Percentiles rank a stretch among this genome's conserved stretches.
Evolutionary conservation across 148 eudicot species (phyloP).

Genomic region (Spergularia marina): DNA sequence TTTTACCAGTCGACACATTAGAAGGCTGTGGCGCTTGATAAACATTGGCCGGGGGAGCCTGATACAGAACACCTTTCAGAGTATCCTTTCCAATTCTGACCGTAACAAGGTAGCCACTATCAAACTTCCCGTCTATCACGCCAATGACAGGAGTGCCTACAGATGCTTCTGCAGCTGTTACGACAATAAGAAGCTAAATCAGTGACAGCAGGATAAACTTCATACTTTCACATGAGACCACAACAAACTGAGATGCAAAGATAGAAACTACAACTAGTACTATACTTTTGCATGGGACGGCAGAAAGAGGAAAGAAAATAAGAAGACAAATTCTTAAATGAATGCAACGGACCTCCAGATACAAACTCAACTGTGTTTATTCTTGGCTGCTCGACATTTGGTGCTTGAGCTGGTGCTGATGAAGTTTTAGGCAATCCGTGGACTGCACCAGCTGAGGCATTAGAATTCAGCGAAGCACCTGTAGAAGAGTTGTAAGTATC

Average conservation of each 20-base stretch:
- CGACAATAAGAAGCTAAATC: conserved; percentile 7
- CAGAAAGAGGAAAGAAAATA: neutral
- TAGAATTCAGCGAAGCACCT: conserved; percentile 47
- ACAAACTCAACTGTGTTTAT: conserved; percentile 26
- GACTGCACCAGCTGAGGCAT: conserved; percentile 34
- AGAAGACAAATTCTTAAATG: neutral
- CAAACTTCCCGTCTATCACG: conserved; percentile 93
- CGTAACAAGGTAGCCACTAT: conserved; percentile 88
- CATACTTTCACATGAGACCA: neutral
- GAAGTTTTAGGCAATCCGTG: conserved; percentile 31
- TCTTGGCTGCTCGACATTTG: conserved; percentile 29
- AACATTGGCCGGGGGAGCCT: conserved; percentile 31
- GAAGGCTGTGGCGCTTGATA: conserved; percentile 23
- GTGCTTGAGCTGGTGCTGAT: conserved; percentile 27
- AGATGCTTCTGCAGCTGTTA: conserved; percentile 33
- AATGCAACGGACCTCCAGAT: conserved; percentile 45
- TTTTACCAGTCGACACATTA: conserved; percentile 10
- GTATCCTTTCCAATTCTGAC: conserved; percentile 70
- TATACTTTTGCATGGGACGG: neutral
- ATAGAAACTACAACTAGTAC: too few species aligned
- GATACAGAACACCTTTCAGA: conserved; percentile 82
- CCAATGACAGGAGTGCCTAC: conserved; percentile 54
- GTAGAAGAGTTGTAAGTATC: conserved; percentile 14
- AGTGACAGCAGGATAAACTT: conserved; percentile 1
- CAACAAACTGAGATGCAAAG: neutral